These are phyloP conservation scores for Pythium brachiatum DNA, from an alignment of 352 stramenopile species.

Conservation along the genomic window DNA sequence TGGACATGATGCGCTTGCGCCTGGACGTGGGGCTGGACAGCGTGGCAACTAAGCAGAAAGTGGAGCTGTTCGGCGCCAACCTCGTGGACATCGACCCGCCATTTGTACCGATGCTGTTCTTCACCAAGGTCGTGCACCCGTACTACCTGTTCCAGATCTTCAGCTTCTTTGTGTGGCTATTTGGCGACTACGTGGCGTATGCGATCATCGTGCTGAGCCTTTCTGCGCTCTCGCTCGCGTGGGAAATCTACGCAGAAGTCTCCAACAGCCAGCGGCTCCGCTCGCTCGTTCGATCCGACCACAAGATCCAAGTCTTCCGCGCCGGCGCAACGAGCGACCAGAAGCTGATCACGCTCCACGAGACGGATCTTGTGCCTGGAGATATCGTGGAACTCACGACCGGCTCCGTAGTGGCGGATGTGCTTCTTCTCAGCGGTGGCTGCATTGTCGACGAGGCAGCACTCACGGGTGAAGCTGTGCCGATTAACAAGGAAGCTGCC, in stretches of 20 bases:
- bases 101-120: slow-evolving; percentile 35
- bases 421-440: slow-evolving; percentile 38
- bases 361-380: slow-evolving; percentile 44
- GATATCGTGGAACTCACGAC: slow-evolving; percentile 39
- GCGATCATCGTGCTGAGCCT: slow-evolving; percentile 42
- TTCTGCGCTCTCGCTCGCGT: slow-evolving; percentile 37
- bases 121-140: slow-evolving; percentile 53
- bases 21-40: slow-evolving; percentile 14
- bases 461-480: slow-evolving; percentile 46
- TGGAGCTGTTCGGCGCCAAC: slow-evolving; percentile 45
- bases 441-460: slow-evolving; percentile 46
- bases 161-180: slow-evolving; percentile 45
- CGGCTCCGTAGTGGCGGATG: slow-evolving; percentile 35
- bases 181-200: slow-evolving; percentile 42
- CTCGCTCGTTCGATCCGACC: slow-evolving; percentile 37
- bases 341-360: slow-evolving; percentile 21
- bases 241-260: slow-evolving; percentile 51
- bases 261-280: slow-evolving; percentile 48
- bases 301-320: slow-evolving; percentile 35
- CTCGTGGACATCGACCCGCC: slow-evolving; percentile 39
- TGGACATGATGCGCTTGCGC: slow-evolving; percentile 17
- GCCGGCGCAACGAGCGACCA: neutral
- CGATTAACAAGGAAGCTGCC: slow-evolving; percentile 40
- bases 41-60: too few relatives aligned
- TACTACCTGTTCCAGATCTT: slow-evolving; percentile 70